These are phyloP conservation scores for Amanita subjunquillea DNA, from an alignment of 768 basidiomycete species.

Conservation along the genomic window DNA sequence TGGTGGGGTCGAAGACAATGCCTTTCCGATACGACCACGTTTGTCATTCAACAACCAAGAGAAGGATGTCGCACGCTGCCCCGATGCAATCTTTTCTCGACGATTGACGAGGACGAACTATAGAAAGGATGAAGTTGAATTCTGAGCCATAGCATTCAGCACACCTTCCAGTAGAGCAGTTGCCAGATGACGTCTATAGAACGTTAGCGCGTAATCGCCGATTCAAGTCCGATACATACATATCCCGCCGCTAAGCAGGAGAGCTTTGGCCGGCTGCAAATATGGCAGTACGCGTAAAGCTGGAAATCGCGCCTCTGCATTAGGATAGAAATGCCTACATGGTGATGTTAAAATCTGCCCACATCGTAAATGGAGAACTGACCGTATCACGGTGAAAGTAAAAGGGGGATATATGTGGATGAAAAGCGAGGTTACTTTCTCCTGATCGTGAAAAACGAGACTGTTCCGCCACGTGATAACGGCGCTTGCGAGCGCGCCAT, in stretches of 20 bases:
- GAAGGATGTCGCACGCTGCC: conserved; percentile 85
- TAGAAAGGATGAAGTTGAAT: conserved; percentile 3
- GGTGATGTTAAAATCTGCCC: not conserved
- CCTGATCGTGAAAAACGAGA: conserved; percentile 93
- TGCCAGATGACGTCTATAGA: conserved; percentile 84
- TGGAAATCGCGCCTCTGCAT: conserved; percentile 75
- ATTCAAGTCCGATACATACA: conserved; percentile 42
- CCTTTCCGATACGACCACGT: conserved; percentile 69
- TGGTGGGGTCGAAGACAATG: conserved; percentile 48
- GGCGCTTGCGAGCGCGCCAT: conserved; percentile 85
- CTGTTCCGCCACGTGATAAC: conserved; percentile 99
- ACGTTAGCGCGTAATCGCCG: conserved; percentile 9
- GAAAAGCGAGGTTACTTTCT: conserved; percentile 94
- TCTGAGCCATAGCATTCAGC: conserved; percentile 2
- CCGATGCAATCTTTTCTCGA: conserved; percentile 82
- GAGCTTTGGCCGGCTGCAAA: conserved; percentile 57
- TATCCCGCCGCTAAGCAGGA: conserved; percentile 73
- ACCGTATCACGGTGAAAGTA: conserved; percentile 87
- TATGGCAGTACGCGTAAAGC: conserved; percentile 64
- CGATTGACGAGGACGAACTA: conserved; percentile 85
- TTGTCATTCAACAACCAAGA: conserved; percentile 85
- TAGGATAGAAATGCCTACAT: conserved; percentile 81
- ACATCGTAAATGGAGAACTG: conserved; percentile 14
- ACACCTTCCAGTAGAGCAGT: conserved; percentile 83
- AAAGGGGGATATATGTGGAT: conserved; percentile 92